phyloP scores from a whole-genome alignment of 73 alveolate species.

The Stentor roeselii region DNA sequence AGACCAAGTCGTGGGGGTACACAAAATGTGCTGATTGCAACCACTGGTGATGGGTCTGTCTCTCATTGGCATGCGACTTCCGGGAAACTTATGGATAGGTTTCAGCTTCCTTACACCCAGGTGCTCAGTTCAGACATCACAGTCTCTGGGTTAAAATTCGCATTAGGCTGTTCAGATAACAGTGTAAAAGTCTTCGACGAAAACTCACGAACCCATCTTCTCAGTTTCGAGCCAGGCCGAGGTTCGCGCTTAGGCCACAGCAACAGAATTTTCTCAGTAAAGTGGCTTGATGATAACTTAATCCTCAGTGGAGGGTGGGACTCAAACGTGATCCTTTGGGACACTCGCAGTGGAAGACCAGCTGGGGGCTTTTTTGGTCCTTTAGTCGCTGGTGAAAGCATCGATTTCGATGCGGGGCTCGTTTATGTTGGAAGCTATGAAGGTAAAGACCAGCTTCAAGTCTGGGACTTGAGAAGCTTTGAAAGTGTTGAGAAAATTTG shows the following conservation, averaged over 20 bases:
- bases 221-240: conserved; percentile 44
- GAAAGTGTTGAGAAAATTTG: not conserved
- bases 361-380: conserved; percentile 86
- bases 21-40: conserved; percentile 78
- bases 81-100: conserved; percentile 89
- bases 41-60: conserved; percentile 91
- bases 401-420: conserved; percentile 46
- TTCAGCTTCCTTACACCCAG: conserved; percentile 83
- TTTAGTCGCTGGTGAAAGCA: not conserved
- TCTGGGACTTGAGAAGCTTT: conserved; percentile 40
- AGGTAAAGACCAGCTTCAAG: conserved; percentile 71
- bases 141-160: conserved; percentile 73
- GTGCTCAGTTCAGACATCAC: conserved; percentile 90
- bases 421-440: conserved; percentile 65
- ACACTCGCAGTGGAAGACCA: conserved; percentile 76
- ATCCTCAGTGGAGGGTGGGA: conserved; percentile 23
- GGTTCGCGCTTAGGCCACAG: conserved; percentile 62
- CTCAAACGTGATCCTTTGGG: conserved; percentile 37
- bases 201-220: conserved; percentile 35
- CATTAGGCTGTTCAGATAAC: conserved; percentile 55
- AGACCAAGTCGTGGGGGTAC: conserved; percentile 83
- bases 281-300: conserved; percentile 24
- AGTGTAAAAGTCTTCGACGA: conserved; percentile 52
- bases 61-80: conserved; percentile 93
- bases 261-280: conserved; percentile 73